Evolutionary conservation across 495 filamentous ascomycete species (phyloP).

Genomic region (Sporormia fimetaria): DNA sequence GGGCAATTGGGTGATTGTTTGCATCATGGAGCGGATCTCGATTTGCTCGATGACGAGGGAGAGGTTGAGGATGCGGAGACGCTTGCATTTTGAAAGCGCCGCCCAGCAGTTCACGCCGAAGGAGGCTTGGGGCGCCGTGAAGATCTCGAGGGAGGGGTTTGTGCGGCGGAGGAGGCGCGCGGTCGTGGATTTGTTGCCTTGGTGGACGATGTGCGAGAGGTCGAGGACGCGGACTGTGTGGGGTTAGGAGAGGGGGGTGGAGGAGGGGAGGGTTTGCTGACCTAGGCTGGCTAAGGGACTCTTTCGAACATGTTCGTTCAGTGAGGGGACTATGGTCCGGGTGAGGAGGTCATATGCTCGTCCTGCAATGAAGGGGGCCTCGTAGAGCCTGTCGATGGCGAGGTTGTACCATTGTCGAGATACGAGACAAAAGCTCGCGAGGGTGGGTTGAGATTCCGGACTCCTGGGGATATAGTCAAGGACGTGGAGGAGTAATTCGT

Average conservation of each 20-base stretch:
- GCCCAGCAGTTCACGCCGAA: conserved; percentile 57
- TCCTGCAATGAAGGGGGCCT: conserved; percentile 40
- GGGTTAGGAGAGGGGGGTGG: not conserved
- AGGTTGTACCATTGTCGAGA: conserved; percentile 55
- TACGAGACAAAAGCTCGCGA: conserved; percentile 48
- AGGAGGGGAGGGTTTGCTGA: not conserved
- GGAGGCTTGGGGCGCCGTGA: conserved; percentile 53
- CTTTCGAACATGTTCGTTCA: conserved; percentile 44
- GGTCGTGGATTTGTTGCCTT: conserved; percentile 52
- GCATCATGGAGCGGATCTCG: conserved; percentile 41
- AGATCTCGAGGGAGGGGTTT: conserved; percentile 46
- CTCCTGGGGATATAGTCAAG: conserved; percentile 27
- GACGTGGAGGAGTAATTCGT: conserved; percentile 45
- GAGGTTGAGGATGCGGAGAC: conserved; percentile 47
- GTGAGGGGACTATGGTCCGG: conserved; percentile 50
- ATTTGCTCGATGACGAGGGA: conserved; percentile 47
- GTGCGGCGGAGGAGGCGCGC: conserved; percentile 51
- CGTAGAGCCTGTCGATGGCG: conserved; percentile 46
- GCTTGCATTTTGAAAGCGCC: conserved; percentile 48
- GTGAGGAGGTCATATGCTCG: conserved; percentile 49
- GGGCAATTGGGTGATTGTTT: conserved; percentile 40
- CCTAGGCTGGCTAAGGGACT: conserved; percentile 41
- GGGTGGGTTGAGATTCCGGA: conserved; percentile 31
- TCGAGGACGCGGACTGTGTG: conserved; percentile 42
- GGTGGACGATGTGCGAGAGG: conserved; percentile 51